Conservation (phyloP, 2,329 filamentous ascomycete genomes). For the Cryphonectria radicalis region DNA sequence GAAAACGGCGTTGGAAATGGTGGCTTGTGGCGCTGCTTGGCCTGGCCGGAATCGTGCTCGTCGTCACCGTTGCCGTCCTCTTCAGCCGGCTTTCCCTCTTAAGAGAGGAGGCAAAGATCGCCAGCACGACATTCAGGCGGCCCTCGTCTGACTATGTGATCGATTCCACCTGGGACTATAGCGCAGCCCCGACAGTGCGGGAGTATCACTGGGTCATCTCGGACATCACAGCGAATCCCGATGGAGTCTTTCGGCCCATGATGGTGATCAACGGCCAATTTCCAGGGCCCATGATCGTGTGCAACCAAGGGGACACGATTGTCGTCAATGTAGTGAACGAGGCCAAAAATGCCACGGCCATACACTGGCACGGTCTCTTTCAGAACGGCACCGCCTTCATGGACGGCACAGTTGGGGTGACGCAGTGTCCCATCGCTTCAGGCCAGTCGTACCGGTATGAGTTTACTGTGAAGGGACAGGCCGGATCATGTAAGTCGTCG, state of each 20-base stretch:
- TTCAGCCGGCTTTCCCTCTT: conserved; percentile 10
- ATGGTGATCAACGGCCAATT: conserved; percentile 77
- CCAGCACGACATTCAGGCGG: conserved; percentile 31
- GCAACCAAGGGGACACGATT: conserved; percentile 74
- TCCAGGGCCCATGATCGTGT: conserved; percentile 73
- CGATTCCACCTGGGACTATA: conserved; percentile 58
- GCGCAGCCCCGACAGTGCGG: conserved; percentile 53
- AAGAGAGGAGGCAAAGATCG: neutral
- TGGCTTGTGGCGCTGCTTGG: conserved; percentile 16
- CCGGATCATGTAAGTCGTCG: conserved; percentile 42
- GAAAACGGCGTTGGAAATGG: conserved; percentile 23
- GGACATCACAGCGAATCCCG: conserved; percentile 63
- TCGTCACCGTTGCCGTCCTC: conserved; percentile 10
- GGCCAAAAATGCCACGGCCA: conserved; percentile 65
- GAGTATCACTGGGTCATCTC: conserved; percentile 65
- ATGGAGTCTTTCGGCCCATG: conserved; percentile 61
- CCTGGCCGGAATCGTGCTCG: conserved; percentile 15
- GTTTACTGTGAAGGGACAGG: conserved; percentile 34
- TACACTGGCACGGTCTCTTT: conserved; percentile 81
- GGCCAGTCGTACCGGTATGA: conserved; percentile 61
- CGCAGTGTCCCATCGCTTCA: conserved; percentile 64
- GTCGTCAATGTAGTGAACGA: conserved; percentile 71
- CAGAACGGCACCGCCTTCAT: conserved; percentile 75
- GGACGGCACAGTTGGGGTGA: conserved; percentile 66
- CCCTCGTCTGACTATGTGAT: conserved; percentile 59